These are phyloP conservation scores for Globisporangium nunn DNA, from an alignment of 352 stramenopile genomes.

Conservation along the genomic window DNA sequence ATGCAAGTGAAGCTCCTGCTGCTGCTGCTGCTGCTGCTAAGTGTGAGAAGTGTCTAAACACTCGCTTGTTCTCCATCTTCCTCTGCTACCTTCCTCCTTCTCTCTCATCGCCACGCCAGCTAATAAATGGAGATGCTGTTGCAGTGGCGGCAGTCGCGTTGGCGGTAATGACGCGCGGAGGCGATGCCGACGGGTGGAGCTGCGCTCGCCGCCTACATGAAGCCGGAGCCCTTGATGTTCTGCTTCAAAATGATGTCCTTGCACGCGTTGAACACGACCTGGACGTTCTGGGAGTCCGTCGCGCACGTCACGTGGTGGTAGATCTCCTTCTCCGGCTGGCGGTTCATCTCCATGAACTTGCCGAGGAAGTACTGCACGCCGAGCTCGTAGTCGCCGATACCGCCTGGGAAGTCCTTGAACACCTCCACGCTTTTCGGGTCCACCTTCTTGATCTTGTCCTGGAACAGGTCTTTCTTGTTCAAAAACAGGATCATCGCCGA, in stretches of 20 bases:
- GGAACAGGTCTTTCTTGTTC: constrained; percentile 97
- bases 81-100: background rate
- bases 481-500: constrained; percentile 96
- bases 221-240: constrained; percentile 90
- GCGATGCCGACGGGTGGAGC: background rate
- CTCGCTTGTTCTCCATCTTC: background rate
- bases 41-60: background rate
- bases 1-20: constrained; percentile 10
- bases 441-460: constrained; percentile 94
- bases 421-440: constrained; percentile 88
- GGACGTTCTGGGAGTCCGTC: constrained; percentile 95
- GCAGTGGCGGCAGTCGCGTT: background rate
- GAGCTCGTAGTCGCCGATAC: constrained; percentile 79
- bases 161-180: background rate
- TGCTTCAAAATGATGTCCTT: constrained; percentile 94
- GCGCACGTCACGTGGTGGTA: constrained; percentile 95
- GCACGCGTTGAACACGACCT: constrained; percentile 95
- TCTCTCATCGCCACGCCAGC: constrained; percentile 4
- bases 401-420: constrained; percentile 88
- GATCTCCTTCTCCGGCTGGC: constrained; percentile 88
- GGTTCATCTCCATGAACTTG: constrained; percentile 95
- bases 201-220: constrained; percentile 49
- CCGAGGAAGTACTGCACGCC: constrained; percentile 88
- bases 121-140: constrained; percentile 11
- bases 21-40: background rate